Percentiles rank a stretch among this genome's conserved stretches.
phyloP scores from a whole-genome alignment of 495 filamentous ascomycete genomes.

The Elasticomyces elasticus region DNA sequence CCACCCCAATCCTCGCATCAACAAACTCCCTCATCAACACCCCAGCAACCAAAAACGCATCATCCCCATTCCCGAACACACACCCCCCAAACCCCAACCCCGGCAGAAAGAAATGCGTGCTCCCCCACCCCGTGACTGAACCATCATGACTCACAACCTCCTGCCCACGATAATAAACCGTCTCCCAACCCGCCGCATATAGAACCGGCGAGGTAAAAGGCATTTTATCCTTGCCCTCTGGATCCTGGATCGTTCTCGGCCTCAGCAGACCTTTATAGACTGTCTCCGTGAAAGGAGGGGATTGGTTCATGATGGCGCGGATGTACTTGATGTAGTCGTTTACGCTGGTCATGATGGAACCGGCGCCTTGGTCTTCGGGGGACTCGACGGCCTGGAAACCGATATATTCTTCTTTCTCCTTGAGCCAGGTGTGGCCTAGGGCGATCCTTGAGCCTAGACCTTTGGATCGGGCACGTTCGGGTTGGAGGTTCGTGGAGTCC shows the following conservation, averaged over 20 bases:
- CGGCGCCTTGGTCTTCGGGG: conserved; percentile 16
- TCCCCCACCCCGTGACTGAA: conserved; percentile 1
- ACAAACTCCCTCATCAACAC: conserved; percentile 4
- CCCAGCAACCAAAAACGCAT: background rate
- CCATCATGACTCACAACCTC: conserved; percentile 8
- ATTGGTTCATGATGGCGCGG: conserved; percentile 15
- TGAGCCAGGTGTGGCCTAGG: conserved; percentile 20
- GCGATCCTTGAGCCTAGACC: conserved; percentile 32
- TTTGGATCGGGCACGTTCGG: conserved; percentile 19
- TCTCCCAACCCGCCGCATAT: conserved; percentile 9
- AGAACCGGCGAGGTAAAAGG: conserved; percentile 4
- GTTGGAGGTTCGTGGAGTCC: conserved; percentile 29
- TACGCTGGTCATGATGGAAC: conserved; percentile 7
- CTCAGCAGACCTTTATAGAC: conserved; percentile 3
- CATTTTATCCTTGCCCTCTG: conserved; percentile 1
- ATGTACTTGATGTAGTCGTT: conserved; percentile 12
- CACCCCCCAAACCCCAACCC: conserved; percentile 5
- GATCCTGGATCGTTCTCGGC: conserved; percentile 4
- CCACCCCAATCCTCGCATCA: conserved; percentile 4
- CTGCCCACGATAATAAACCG: conserved; percentile 13
- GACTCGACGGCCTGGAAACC: background rate
- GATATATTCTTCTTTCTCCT: conserved; percentile 7
- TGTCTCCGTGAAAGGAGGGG: conserved; percentile 6
- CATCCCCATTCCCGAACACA: conserved; percentile 6
- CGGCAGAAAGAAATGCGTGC: conserved; percentile 11